Evolutionary conservation across 2,329 filamentous ascomycete genomes (phyloP).

Genomic region (Dactylellina parvicollis): DNA sequence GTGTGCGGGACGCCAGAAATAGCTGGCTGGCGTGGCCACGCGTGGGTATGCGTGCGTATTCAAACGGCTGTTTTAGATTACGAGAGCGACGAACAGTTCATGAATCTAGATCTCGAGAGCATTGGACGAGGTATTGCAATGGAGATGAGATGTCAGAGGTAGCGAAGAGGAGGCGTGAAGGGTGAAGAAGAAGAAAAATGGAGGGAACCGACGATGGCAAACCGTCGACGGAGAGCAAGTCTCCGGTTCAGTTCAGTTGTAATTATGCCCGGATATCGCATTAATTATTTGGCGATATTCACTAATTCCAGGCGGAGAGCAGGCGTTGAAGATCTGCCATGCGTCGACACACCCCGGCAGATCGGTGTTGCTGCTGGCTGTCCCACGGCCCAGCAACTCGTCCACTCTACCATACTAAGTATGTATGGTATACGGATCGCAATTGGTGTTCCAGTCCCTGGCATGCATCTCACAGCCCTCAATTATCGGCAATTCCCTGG

Average conservation of each 20-base stretch:
- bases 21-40: slow-evolving; percentile 11
- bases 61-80: slow-evolving; percentile 24
- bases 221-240: background rate
- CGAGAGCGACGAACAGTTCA: slow-evolving; percentile 12
- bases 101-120: slow-evolving; percentile 8
- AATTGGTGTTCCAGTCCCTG: too few relatives aligned
- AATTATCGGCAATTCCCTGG: too few relatives aligned
- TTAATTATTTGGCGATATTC: slow-evolving; percentile 2
- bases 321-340: slow-evolving; percentile 34
- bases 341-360: slow-evolving; percentile 20
- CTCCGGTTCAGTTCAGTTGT: too few relatives aligned
- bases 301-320: background rate
- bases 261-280: slow-evolving; percentile 5
- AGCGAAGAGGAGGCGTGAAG: slow-evolving; percentile 20
- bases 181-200: slow-evolving; percentile 15
- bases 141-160: slow-evolving; percentile 5
- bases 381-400: too few relatives aligned
- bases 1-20: slow-evolving; percentile 39
- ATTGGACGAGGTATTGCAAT: background rate
- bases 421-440: too few relatives aligned
- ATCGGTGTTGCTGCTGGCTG: slow-evolving; percentile 3
- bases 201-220: background rate
- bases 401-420: too few relatives aligned
- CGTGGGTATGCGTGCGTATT: slow-evolving; percentile 30
- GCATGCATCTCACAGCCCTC: too few relatives aligned